Conservation (phyloP, 164 flowering plant genomes). For the Kalanchoe fedtschenkoi region DNA sequence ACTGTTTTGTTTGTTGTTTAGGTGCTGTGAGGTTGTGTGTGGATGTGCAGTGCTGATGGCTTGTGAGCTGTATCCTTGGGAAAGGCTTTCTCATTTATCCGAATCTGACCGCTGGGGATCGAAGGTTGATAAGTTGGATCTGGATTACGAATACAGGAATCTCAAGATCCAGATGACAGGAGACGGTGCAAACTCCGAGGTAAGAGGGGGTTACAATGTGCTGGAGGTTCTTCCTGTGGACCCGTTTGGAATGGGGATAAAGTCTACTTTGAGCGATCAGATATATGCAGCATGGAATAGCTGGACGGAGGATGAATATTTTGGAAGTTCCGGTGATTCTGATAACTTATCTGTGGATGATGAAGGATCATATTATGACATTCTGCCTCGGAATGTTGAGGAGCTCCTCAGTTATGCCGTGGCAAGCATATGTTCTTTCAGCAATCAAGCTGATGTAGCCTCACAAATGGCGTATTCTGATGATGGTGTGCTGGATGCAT, state of each 20-base stretch:
- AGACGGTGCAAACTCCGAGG: not conserved
- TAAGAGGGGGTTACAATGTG: slow-evolving; percentile 13
- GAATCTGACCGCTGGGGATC: not conserved
- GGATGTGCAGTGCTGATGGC: slow-evolving; percentile 1
- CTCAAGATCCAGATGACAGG: not conserved
- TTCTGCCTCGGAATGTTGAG: not conserved
- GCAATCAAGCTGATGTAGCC: not conserved
- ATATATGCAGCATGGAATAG: slow-evolving; percentile 14
- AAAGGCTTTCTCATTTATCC: not conserved
- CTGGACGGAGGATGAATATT: slow-evolving; percentile 3
- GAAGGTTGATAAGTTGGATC: not conserved
- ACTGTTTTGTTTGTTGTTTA: not conserved
- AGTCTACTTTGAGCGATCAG: slow-evolving; percentile 15
- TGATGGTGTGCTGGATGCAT: not conserved
- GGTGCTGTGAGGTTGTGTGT: not conserved
- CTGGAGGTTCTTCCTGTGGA: slow-evolving; percentile 25
- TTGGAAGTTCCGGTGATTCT: slow-evolving; percentile 1
- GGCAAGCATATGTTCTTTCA: slow-evolving; percentile 1
- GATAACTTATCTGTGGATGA: slow-evolving; percentile 2
- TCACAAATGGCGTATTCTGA: slow-evolving; percentile 1
- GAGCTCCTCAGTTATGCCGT: slow-evolving; percentile 4
- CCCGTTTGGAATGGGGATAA: slow-evolving; percentile 36
- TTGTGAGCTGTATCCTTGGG: slow-evolving; percentile 2
- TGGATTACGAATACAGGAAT: slow-evolving; percentile 8
- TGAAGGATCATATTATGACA: not conserved